phyloP scores from a whole-genome alignment of 108 stramenopile genomes.

The Nitzschia putrida region DNA sequence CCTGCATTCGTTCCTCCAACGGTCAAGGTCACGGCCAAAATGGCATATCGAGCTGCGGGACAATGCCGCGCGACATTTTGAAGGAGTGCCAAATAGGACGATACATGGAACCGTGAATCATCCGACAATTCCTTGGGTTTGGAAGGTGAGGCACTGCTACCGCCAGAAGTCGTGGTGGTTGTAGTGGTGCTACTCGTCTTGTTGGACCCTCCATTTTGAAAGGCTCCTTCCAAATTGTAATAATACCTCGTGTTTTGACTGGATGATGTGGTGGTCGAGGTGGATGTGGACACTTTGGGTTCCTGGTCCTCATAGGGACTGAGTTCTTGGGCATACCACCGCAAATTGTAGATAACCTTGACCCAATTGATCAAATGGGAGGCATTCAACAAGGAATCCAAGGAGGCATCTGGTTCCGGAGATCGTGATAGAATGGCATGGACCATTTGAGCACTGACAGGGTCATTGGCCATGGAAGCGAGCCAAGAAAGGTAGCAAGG shows the following conservation, averaged over 20 bases:
- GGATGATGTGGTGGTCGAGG: background rate
- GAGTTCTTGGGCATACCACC: slow-evolving; percentile 72
- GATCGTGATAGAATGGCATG: slow-evolving; percentile 46
- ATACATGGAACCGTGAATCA: slow-evolving; percentile 46
- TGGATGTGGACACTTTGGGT: slow-evolving; percentile 18
- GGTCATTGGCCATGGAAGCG: slow-evolving; percentile 57
- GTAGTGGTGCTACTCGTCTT: background rate
- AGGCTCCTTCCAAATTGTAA: slow-evolving; percentile 58
- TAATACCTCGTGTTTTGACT: slow-evolving; percentile 65
- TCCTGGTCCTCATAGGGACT: slow-evolving; percentile 38
- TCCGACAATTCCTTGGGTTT: slow-evolving; percentile 66
- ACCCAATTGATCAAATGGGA: slow-evolving; percentile 10
- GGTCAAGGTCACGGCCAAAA: slow-evolving; percentile 56
- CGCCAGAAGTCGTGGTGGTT: background rate
- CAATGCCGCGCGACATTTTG: slow-evolving; percentile 59
- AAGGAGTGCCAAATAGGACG: slow-evolving; percentile 47
- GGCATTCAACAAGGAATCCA: slow-evolving; percentile 3
- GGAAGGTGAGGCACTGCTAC: slow-evolving; percentile 26
- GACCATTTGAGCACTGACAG: slow-evolving; percentile 50
- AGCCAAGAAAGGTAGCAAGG: slow-evolving; percentile 69
- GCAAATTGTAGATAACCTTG: slow-evolving; percentile 37
- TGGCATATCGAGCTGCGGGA: slow-evolving; percentile 42
- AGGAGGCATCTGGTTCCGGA: background rate
- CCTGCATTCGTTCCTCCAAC: slow-evolving; percentile 10
- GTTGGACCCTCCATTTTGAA: background rate